Percentiles rank a stretch among this genome's conserved stretches.
These are phyloP conservation scores for Zygnema cylindricum DNA, from an alignment of 139 green algal genomes.

Conservation along the genomic window DNA sequence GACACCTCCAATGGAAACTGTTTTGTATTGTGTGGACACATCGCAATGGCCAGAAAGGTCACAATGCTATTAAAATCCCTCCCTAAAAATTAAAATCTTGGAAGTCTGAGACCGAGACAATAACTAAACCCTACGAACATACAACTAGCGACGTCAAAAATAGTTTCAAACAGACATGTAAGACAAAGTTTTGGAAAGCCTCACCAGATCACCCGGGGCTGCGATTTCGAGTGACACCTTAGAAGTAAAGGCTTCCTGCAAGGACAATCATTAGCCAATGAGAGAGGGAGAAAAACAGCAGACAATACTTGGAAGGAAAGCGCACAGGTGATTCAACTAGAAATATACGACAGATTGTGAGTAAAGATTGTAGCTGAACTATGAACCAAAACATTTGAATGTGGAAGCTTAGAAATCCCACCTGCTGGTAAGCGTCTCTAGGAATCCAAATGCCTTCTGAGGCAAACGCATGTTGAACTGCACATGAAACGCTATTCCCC, in stretches of 20 bases:
- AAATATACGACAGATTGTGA: neutral
- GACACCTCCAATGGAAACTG: no score
- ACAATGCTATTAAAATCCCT: no score
- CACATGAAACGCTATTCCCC: no score
- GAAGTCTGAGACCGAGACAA: no score
- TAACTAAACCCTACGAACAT: no score
- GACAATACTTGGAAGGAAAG: neutral
- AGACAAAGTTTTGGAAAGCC: neutral
- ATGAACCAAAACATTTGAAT: neutral
- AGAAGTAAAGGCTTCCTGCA: conserved; percentile 14
- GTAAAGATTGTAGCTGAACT: neutral
- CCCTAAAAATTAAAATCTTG: no score
- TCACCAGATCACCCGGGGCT: neutral
- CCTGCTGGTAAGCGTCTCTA: conserved; percentile 56
- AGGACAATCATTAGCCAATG: no score
- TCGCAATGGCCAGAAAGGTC: no score
- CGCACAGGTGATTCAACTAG: neutral
- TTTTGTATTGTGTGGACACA: no score
- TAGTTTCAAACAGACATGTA: neutral
- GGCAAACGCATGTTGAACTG: conserved; percentile 53
- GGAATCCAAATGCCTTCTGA: conserved; percentile 56
- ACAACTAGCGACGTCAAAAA: neutral
- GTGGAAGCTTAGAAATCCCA: conserved; percentile 1
- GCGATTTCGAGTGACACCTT: neutral
- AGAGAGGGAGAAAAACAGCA: no score